phyloP scores from a whole-genome alignment of 768 basidiomycete species.

The Russula vinacea region DNA sequence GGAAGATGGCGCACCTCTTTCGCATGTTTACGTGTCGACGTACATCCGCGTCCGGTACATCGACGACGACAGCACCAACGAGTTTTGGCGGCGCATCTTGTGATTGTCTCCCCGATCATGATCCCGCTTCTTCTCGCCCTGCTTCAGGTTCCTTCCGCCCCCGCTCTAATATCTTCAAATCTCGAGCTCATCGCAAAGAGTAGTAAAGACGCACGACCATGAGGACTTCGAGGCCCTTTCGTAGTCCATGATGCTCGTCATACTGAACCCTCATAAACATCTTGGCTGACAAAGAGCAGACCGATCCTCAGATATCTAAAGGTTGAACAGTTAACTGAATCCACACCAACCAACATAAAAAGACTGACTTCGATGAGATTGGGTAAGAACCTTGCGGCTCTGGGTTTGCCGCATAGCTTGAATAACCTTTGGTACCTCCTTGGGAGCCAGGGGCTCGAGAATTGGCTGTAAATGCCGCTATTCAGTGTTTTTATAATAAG shows the following conservation, averaged over 20 bases:
- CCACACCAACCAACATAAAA: not conserved
- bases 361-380: constrained; percentile 75
- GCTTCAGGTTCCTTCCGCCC: no score
- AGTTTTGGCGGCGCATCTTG: constrained; percentile 79
- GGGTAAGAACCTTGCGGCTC: constrained; percentile 76
- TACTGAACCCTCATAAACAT: constrained; percentile 90
- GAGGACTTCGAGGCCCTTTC: constrained; percentile 62
- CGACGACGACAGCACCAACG: constrained; percentile 87
- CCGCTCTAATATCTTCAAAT: no score
- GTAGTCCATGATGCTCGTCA: constrained; percentile 82
- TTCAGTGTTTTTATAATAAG: constrained; percentile 14
- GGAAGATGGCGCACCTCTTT: constrained; percentile 67
- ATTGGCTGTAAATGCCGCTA: constrained; percentile 51
- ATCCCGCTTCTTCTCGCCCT: no score
- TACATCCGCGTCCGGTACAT: constrained; percentile 77
- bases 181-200: not conserved
- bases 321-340: not conserved
- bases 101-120: constrained; percentile 48
- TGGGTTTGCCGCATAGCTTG: constrained; percentile 87
- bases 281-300: constrained; percentile 77
- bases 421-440: constrained; percentile 87
- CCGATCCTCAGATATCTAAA: constrained; percentile 80
- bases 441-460: constrained; percentile 70
- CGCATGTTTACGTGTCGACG: constrained; percentile 80
- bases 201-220: constrained; percentile 51